Base-by-base conservation (phyloP, 1,139 yeast species). In the Debaryomyces coudertii region DNA sequence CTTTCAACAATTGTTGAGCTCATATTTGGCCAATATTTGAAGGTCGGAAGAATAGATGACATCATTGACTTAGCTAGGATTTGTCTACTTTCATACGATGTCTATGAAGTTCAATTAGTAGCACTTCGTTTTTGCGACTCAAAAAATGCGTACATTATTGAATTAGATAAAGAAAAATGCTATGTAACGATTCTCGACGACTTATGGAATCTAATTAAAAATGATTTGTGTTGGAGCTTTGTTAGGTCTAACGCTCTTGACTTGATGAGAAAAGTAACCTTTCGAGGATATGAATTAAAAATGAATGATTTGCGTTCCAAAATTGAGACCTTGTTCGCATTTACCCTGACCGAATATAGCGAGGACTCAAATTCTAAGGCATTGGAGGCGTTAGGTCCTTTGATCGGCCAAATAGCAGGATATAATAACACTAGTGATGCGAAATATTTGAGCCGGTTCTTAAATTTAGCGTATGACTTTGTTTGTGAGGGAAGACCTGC, bases 41-140 rank as follows among this genome's bases (percentile, higher is more conserved):
- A 39, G 33, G 52, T 7, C 4, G 40, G 56, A 9, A 51, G 54
- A 2, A 42, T 45, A n/a, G 61, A 50, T 2, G 52, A 58, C 5
- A 45, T 65, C 0, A 41, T 43, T 0, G 63, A 61, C 3, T 45
- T 78, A 2, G 42, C 70, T 5, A 52, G 60, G 6, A 42, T 67
- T 4, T 69, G 73, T 4, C 49, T 78, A 15, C 38, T 47, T 1
- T 78, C 82, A 2, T 48, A 46, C 2, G 47, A 65, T 2, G 68
- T 66, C 37, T 80, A 72, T 50, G 85, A 82, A 49, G 82, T 81
- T 8, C 84, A 79, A 53, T 53, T 72, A 4, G 58, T 66, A 4
- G 71, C 80, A 0, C 61, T 83, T 18, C 51, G 62, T 1, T 71
- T 63, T 41, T 60, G 66, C 47, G 35, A 38, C 16, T 28, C 27